Percentiles rank a stretch among this genome's conserved stretches.
Evolutionary conservation across 2,329 filamentous ascomycete species (phyloP).

Genomic region (Colletotrichum simmondsii): DNA sequence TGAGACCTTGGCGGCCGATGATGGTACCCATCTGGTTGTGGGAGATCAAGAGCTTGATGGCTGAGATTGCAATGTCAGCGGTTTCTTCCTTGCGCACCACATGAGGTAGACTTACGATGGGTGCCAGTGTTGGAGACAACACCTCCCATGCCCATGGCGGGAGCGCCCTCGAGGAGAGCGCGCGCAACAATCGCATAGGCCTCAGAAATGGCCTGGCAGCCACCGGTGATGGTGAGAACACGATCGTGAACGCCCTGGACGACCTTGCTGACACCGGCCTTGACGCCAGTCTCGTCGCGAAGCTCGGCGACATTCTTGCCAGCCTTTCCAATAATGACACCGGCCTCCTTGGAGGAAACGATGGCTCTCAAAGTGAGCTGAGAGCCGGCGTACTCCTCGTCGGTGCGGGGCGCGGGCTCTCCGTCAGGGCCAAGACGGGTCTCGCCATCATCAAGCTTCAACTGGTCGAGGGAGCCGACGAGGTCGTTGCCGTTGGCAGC

Average conservation of each 20-base stretch:
- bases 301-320: constrained; percentile 98
- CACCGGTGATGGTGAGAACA: constrained; percentile 93
- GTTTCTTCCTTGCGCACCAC: background rate
- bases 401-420: constrained; percentile 86
- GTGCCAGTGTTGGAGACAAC: constrained; percentile 88
- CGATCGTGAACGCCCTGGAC: constrained; percentile 97
- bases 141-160: constrained; percentile 95
- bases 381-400: constrained; percentile 94
- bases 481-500: constrained; percentile 71
- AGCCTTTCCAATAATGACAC: constrained; percentile 98
- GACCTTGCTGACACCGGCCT: constrained; percentile 98
- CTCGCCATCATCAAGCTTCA: constrained; percentile 73
- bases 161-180: constrained; percentile 90
- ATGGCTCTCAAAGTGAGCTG: constrained; percentile 96
- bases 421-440: constrained; percentile 76
- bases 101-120: constrained; percentile 77
- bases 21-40: constrained; percentile 99
- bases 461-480: constrained; percentile 70
- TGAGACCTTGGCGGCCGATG: constrained; percentile 94
- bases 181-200: constrained; percentile 95
- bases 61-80: constrained; percentile 59
- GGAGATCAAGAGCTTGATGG: constrained; percentile 96
- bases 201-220: constrained; percentile 87
- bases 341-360: constrained; percentile 98
- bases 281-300: constrained; percentile 96